Evolutionary conservation across 2,329 filamentous ascomycete genomes (phyloP).

Genomic region (Orbilia blumenaviensis): DNA sequence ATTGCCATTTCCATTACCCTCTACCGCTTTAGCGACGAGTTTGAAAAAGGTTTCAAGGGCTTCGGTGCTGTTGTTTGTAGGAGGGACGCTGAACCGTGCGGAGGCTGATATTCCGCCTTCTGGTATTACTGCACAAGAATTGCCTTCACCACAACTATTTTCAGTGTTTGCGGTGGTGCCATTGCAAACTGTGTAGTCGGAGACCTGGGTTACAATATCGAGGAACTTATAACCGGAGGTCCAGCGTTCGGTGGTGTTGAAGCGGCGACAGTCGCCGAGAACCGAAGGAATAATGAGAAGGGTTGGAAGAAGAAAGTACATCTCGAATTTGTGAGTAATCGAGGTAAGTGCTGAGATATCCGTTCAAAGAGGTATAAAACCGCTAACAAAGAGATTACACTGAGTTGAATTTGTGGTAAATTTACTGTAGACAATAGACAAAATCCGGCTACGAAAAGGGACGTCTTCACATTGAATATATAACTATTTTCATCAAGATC

Average conservation of each 20-base stretch:
- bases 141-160: background rate
- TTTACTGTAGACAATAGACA: no score
- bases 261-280: background rate
- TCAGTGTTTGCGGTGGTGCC: background rate
- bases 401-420: no score
- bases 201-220: background rate
- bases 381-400: no score
- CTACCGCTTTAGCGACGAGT: background rate
- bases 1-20: background rate
- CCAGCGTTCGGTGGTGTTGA: slow-evolving; percentile 16
- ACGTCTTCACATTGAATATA: no score
- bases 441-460: no score
- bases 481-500: no score
- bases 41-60: slow-evolving; percentile 4
- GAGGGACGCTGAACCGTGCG: slow-evolving; percentile 2
- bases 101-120: background rate
- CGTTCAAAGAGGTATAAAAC: no score
- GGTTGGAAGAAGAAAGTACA: background rate
- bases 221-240: slow-evolving; percentile 2
- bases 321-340: background rate
- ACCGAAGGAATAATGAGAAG: background rate
- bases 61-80: background rate
- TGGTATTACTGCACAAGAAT: background rate
- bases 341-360: no score
- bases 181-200: background rate